These are phyloP conservation scores for Bretziella fagacearum DNA, from an alignment of 2,329 filamentous ascomycete genomes.

Conservation along the genomic window DNA sequence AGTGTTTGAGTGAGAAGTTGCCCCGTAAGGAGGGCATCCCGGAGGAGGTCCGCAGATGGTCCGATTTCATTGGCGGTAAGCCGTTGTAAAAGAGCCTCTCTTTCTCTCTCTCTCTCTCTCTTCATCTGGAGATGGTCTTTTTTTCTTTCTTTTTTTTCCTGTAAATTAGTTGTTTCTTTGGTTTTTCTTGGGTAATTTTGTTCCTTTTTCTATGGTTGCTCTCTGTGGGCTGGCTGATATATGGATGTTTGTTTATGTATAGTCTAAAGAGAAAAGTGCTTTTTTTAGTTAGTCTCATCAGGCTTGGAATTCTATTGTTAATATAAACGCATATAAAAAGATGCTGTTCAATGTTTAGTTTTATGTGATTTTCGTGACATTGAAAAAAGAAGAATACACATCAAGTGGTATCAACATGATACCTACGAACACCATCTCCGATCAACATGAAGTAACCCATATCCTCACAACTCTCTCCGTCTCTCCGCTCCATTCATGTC, in stretches of 20 bases:
- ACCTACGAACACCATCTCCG: neutral
- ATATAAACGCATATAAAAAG: conserved; percentile 3
- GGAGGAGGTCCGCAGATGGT: conserved; percentile 82
- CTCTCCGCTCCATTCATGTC: neutral
- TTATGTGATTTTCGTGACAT: conserved; percentile 2
- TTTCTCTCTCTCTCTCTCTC: no score
- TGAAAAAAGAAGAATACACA: no score
- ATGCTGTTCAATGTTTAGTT: conserved; percentile 2
- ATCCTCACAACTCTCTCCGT: neutral
- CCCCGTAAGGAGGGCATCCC: conserved; percentile 79
- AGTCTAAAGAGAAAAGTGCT: conserved; percentile 5
- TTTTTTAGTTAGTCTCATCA: neutral
- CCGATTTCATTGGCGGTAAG: conserved; percentile 82
- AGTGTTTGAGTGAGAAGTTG: conserved; percentile 94
- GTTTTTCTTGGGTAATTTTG: neutral
- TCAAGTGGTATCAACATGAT: no score
- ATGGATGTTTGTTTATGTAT: no score
- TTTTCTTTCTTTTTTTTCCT: neutral
- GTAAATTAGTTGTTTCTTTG: neutral
- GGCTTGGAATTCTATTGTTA: neutral
- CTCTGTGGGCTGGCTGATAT: no score
- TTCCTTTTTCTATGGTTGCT: neutral
- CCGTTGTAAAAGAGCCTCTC: conserved; percentile 40
- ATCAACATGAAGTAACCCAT: neutral
- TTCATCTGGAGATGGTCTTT: neutral